Conservation (phyloP, 2,329 filamentous ascomycete species). For the Rhinocladiella mackenziei region DNA sequence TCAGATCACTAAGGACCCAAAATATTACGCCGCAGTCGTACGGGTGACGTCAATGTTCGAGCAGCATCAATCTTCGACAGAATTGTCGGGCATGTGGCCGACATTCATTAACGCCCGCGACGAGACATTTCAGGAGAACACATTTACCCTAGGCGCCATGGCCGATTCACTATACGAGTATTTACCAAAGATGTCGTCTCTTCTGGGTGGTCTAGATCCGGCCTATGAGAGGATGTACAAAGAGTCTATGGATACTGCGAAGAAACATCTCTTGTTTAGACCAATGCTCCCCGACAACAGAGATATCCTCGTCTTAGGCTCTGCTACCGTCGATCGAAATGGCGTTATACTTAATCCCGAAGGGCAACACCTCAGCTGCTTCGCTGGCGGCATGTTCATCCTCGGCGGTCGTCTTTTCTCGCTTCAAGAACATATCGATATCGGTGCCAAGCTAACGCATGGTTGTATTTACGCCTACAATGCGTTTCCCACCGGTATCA, state of each 20-base stretch:
- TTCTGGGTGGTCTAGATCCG: constrained; percentile 41
- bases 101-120: constrained; percentile 49
- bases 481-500: constrained; percentile 48
- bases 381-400: constrained; percentile 54
- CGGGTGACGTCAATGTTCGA: constrained; percentile 55
- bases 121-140: constrained; percentile 41
- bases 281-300: constrained; percentile 46
- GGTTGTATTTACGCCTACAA: constrained; percentile 56
- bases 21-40: constrained; percentile 59
- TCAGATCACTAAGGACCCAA: constrained; percentile 57
- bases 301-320: constrained; percentile 47
- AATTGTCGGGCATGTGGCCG: constrained; percentile 62
- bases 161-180: constrained; percentile 27
- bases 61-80: constrained; percentile 50
- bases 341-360: constrained; percentile 37
- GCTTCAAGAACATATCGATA: constrained; percentile 45
- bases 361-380: constrained; percentile 52
- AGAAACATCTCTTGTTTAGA: constrained; percentile 46
- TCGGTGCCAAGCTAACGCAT: constrained; percentile 50
- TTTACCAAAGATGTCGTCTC: constrained; percentile 37
- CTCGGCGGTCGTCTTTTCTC: constrained; percentile 52
- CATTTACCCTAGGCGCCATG: constrained; percentile 34
- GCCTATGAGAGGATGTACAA: constrained; percentile 57
- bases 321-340: constrained; percentile 35
- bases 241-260: constrained; percentile 41